phyloP scores from a whole-genome alignment of 2,329 filamentous ascomycete species.

The Domatiomyces catenatus region DNA sequence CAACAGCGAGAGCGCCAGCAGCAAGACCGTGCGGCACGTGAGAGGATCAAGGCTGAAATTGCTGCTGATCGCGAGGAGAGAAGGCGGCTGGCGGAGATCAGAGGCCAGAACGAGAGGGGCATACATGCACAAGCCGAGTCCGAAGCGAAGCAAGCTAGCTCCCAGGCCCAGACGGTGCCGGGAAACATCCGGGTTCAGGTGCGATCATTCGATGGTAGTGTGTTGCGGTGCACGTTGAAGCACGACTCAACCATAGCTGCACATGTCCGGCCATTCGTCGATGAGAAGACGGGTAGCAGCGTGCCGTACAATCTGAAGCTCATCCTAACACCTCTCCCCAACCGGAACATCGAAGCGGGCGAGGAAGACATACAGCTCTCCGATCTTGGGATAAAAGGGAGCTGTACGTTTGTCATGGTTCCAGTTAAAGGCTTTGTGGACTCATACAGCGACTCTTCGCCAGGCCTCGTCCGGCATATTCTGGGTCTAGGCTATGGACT shows the following conservation, averaged over 20 bases:
- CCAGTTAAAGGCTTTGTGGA: conserved; percentile 49
- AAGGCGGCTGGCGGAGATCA: conserved; percentile 39
- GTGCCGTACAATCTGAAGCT: conserved; percentile 71
- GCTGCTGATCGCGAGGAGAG: conserved; percentile 61
- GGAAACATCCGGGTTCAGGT: conserved; percentile 50
- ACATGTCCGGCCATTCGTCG: conserved; percentile 65
- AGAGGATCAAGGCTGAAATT: conserved; percentile 58
- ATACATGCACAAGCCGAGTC: conserved; percentile 8
- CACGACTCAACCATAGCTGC: conserved; percentile 44
- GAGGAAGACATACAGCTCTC: conserved; percentile 57
- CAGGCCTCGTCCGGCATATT: conserved; percentile 22
- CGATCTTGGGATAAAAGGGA: conserved; percentile 60
- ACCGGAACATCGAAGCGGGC: conserved; percentile 53
- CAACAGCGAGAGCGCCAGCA: conserved; percentile 46
- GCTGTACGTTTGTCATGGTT: conserved; percentile 67
- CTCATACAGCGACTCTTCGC: conserved; percentile 35
- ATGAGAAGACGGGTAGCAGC: conserved; percentile 42
- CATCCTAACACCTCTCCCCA: conserved; percentile 63
- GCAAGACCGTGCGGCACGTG: conserved; percentile 52
- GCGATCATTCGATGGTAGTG: conserved; percentile 69
- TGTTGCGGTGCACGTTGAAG: conserved; percentile 57
- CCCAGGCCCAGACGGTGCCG: conserved; percentile 17
- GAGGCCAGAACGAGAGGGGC: conserved; percentile 22
- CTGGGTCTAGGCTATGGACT: conserved; percentile 29
- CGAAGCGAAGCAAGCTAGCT: conserved; percentile 11